phyloP scores from a whole-genome alignment of 78 protist species.

The Paratrimastix pyriformis region DNA sequence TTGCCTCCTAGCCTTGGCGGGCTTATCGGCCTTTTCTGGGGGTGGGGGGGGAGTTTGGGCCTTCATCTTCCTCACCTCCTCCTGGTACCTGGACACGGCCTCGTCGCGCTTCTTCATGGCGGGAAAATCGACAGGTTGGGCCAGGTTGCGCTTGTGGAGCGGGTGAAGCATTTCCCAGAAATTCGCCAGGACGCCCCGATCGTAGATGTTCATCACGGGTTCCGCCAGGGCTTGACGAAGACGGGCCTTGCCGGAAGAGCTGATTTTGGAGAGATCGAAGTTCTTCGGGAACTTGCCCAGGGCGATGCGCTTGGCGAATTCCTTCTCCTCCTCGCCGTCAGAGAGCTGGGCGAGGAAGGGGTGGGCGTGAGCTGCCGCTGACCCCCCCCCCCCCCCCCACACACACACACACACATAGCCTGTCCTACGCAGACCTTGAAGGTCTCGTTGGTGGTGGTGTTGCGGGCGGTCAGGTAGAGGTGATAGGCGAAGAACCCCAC shows the following conservation, averaged over 20 bases:
- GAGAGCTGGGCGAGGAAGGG: slow-evolving; percentile 31
- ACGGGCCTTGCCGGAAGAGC: background rate
- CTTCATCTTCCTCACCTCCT: too few relatives aligned
- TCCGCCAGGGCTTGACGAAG: background rate
- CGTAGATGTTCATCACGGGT: background rate
- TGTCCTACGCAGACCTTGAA: slow-evolving; percentile 9
- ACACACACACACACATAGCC: too few relatives aligned
- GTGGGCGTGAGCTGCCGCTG: background rate
- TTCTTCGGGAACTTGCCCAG: background rate
- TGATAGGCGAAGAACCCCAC: slow-evolving; percentile 1
- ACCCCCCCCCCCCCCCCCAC: too few relatives aligned
- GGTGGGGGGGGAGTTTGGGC: too few relatives aligned
- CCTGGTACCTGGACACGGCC: too few relatives aligned
- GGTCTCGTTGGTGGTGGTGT: slow-evolving; percentile 22
- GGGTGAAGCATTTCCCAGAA: background rate
- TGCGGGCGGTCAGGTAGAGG: background rate
- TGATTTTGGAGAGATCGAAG: background rate
- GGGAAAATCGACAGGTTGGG: too few relatives aligned
- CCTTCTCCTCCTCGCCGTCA: slow-evolving; percentile 23
- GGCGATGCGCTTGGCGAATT: background rate
- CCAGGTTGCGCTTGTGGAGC: too few relatives aligned
- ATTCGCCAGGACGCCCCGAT: background rate
- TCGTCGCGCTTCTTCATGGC: too few relatives aligned
- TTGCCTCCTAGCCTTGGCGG: too few relatives aligned
- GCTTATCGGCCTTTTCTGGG: too few relatives aligned